These are phyloP conservation scores for Aristolochia fimbriata DNA, from an alignment of 164 flowering plant genomes.

Conservation along the genomic window DNA sequence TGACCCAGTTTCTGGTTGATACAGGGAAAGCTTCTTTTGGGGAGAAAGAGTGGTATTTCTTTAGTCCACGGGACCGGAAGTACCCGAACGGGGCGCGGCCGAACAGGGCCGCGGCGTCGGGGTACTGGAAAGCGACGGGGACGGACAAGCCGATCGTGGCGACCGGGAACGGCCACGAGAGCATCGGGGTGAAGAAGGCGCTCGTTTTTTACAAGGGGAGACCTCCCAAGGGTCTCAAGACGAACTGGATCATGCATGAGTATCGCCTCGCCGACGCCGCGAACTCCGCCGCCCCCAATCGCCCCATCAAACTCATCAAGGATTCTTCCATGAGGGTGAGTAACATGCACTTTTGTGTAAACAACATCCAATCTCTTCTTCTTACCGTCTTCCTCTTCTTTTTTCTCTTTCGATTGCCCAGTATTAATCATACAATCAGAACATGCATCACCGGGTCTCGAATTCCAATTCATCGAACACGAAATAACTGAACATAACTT, in stretches of 20 bases:
- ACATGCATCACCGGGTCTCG: too few species aligned
- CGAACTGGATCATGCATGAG: conserved; percentile 58
- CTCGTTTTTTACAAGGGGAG: conserved; percentile 46
- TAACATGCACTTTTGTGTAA: too few species aligned
- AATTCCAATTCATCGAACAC: not conserved
- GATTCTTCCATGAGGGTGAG: conserved; percentile 27
- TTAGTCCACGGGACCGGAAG: conserved; percentile 48
- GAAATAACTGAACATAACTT: too few species aligned
- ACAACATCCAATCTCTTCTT: not conserved
- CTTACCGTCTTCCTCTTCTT: not conserved
- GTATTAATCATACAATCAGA: too few species aligned
- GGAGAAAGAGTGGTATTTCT: conserved; percentile 53
- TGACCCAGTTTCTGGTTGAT: not conserved
- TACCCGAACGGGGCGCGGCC: conserved; percentile 56
- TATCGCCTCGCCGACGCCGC: conserved; percentile 28
- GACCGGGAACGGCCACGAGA: conserved; percentile 5
- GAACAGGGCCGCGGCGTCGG: conserved; percentile 42
- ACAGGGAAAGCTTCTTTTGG: conserved; percentile 34
- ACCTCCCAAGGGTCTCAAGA: conserved; percentile 45
- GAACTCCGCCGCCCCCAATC: conserved; percentile 2
- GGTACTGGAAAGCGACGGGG: conserved; percentile 58
- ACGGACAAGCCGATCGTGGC: conserved; percentile 32
- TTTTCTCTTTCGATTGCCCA: not conserved
- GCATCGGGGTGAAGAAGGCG: conserved; percentile 46
- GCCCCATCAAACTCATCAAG: conserved; percentile 4